Evolutionary conservation across 108 stramenopile genomes (phyloP), one percentile per base, ranked within the genome.

Genomic region (Parmales sp.): DNA sequence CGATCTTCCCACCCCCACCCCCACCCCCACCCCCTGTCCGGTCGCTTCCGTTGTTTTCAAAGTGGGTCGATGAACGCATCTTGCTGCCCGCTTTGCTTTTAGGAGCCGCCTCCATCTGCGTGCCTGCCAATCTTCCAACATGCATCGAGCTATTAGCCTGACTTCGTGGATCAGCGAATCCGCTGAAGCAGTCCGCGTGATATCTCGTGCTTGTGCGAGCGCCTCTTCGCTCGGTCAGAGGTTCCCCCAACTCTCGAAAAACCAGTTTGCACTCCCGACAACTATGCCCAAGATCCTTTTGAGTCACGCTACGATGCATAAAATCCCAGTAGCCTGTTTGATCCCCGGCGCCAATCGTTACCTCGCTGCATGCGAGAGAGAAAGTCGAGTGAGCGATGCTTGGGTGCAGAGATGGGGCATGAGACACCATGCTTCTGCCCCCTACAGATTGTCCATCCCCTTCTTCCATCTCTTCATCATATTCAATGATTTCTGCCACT

Each of bases 261-360:
- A 34, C 31, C 13, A 60, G 26, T 16, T 60, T 60, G 54, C 54
- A 60, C 54, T 60, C 54, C 28, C 54, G 13, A 16, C 54, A 60
- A 60, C 13, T 60, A 16, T 60, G 54, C 31, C 54, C 54, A 13
- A 60, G 31, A 60, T 60, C 54, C 2, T 28, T 34, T 34, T 60
- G 29, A 2, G 54, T 60, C 26, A 34, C 29, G 16, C 13, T 20
- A 11, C 54, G 8, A 34, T 60, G 54, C 29, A 16, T 13, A 34
- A 60, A 60, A 34, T 60, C 54, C 54, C 54, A 60, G 16, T 60
- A 60, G 4, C 54, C 54, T 18, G 54, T 60, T 28, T 60, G 29
- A 20, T 60, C 54, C 9, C 54, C 54, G 31, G 54, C 54, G 26
- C 54, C 54, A 13, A 60, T 60, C 2, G 54, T 60, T 5, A 60